Evolutionary conservation across 108 stramenopile genomes (phyloP), one percentile per base, ranked within the genome.

Genomic region (Parmales sp.): DNA sequence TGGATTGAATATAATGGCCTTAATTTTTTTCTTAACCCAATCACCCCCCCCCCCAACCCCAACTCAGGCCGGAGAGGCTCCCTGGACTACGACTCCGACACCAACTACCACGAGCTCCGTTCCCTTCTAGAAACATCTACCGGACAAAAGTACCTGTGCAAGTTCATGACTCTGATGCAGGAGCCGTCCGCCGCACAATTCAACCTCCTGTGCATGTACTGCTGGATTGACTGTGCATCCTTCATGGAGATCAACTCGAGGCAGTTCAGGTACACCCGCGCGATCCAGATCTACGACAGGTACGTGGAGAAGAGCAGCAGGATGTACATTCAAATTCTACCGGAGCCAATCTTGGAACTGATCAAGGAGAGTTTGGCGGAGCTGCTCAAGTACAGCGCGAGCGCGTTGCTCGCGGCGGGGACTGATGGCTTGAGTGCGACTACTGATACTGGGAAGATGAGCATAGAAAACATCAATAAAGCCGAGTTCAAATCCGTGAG

Each of bases 151-250:
- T 34, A 60, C 31, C 54, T 60, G 31, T 28, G 29, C 31, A 20
- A 60, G 31, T 60, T 60, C 31, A 60, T 60, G 54, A 19, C 26
- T 2, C 3, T 3, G 31, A 34, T 60, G 31, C 26, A 20, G 2
- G 36, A 60, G 28, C 26, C 31, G 28, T 60, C 54, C 54, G n/a
- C n/a, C n/a, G n/a, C n/a, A n/a, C n/a, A n/a, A n/a, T n/a, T n/a
- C n/a, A n/a, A n/a, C n/a, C 54, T 60, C 31, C 31, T 60, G 8
- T 60, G 54, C 26, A 60, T 60, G 26, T 20, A 60, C 54, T 60
- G 54, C 54, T 60, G 54, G 54, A 28, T 60, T 34, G 54, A 60
- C 20, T 60, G 54, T 34, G 11, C 20, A 3, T 28, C 54, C 26
- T 60, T 34, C 54, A 19, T 34, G 2, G 54, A 60, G 4, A 60